These are phyloP conservation scores for Uronychia setigera DNA, from an alignment of 73 alveolate species.

Conservation along the genomic window DNA sequence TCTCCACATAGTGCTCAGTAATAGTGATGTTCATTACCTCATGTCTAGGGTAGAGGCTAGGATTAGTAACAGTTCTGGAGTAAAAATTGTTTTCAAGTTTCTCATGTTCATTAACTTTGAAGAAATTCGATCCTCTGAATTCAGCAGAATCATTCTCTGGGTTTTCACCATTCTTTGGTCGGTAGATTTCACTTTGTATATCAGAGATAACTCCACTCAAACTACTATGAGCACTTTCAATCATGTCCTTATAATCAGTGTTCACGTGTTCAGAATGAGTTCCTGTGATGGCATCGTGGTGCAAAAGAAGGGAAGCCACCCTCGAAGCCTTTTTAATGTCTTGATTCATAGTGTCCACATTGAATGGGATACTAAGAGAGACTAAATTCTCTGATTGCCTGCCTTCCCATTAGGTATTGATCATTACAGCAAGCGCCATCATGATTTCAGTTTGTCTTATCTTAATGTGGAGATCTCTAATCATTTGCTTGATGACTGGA, in stretches of 20 bases:
- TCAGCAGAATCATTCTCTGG: neutral
- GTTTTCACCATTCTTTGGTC: neutral
- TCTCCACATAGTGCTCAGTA: neutral
- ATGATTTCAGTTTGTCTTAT: slow-evolving; percentile 40
- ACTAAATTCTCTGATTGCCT: neutral
- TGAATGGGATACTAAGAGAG: neutral
- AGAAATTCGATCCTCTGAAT: neutral
- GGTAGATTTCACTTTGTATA: neutral
- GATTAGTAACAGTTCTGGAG: slow-evolving; percentile 9
- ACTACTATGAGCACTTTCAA: neutral
- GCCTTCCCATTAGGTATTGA: neutral
- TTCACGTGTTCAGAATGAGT: slow-evolving; percentile 50
- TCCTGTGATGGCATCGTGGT: slow-evolving; percentile 84
- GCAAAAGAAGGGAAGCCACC: slow-evolving; percentile 34
- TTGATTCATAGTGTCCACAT: neutral
- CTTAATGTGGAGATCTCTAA: slow-evolving; percentile 15
- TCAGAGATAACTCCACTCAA: neutral
- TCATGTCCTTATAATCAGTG: slow-evolving; percentile 40
- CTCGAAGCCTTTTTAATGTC: neutral
- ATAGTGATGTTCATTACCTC: slow-evolving; percentile 22
- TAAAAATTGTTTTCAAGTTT: neutral
- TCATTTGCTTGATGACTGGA: slow-evolving; percentile 36
- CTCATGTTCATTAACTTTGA: neutral
- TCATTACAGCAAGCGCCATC: neutral
- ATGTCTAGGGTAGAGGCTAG: slow-evolving; percentile 4